A percentile compares a stretch with the other conserved stretches of the same genome.
Evolutionary conservation across 2,329 filamentous ascomycete species (phyloP).

Genomic region (Helotiales sp.): DNA sequence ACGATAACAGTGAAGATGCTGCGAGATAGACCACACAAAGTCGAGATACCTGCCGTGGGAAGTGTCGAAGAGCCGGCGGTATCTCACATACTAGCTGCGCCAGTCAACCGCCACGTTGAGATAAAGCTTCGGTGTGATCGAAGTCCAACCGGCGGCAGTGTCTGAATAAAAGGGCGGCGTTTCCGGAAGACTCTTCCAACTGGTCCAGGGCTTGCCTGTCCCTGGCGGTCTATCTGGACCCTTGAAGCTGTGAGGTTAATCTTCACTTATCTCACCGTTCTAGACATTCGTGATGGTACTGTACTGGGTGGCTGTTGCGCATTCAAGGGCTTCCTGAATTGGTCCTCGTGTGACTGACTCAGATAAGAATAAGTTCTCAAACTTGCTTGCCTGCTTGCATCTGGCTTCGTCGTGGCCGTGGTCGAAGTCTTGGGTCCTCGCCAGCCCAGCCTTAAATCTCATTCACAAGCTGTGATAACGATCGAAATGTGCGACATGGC

Average conservation of each 20-base stretch:
- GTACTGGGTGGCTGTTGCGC: conserved; percentile 6
- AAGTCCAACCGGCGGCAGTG: conserved; percentile 1
- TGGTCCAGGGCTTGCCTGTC: background rate
- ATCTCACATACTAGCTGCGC: background rate
- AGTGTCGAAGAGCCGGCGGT: background rate
- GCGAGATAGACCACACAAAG: background rate
- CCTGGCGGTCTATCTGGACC: conserved; percentile 7
- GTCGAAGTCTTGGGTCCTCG: conserved; percentile 2
- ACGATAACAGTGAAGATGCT: background rate
- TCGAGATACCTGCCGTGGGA: background rate
- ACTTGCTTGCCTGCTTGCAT: background rate
- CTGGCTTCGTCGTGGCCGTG: too few species aligned
- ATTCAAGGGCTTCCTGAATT: background rate
- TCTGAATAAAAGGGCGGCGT: conserved; percentile 1
- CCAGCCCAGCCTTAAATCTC: background rate
- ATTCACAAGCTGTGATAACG: conserved; percentile 2
- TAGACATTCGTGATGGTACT: too few species aligned
- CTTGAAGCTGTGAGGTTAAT: conserved; percentile 9
- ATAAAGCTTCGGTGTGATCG: conserved; percentile 1
- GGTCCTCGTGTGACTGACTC: conserved; percentile 4
- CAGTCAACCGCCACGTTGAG: background rate
- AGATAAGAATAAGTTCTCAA: conserved; percentile 10
- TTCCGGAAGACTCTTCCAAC: conserved; percentile 5
- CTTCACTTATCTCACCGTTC: background rate
- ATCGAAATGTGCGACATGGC: conserved; percentile 9